Conservation (phyloP, 1,284 basidiomycete genomes). For the Chiua sp. region DNA sequence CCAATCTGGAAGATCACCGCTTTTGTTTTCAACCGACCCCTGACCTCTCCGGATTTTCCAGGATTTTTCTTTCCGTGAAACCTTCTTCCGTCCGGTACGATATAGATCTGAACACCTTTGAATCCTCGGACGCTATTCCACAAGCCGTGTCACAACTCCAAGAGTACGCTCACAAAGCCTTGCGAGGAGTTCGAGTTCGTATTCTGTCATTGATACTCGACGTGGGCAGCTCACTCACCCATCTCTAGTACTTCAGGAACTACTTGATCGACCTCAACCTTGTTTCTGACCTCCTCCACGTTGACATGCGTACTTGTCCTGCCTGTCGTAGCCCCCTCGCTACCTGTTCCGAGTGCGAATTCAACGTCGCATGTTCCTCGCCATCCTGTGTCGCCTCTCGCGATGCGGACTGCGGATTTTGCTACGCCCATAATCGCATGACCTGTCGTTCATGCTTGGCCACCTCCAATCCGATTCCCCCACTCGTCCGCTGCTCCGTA, state of each 20-base stretch:
- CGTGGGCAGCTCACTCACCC: neutral
- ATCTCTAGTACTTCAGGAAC: slow-evolving; percentile 22
- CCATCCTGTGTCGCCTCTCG: slow-evolving; percentile 1
- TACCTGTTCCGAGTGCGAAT: slow-evolving; percentile 22
- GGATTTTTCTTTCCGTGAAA: slow-evolving; percentile 16
- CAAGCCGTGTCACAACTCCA: slow-evolving; percentile 10
- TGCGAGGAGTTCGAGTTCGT: slow-evolving; percentile 15
- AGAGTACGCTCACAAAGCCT: slow-evolving; percentile 9
- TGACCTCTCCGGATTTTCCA: slow-evolving; percentile 23
- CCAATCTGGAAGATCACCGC: neutral
- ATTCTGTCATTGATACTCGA: neutral
- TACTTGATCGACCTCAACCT: too few species aligned
- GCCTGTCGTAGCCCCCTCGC: slow-evolving; percentile 9
- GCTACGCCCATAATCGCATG: slow-evolving; percentile 10
- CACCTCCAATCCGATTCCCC: slow-evolving; percentile 3
- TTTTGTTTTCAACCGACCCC: slow-evolving; percentile 26
- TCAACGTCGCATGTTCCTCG: slow-evolving; percentile 10
- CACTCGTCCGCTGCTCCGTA: slow-evolving; percentile 12
- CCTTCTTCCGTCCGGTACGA: slow-evolving; percentile 6
- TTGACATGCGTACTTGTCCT: slow-evolving; percentile 29
- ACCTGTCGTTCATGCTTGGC: slow-evolving; percentile 17
- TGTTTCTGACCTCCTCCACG: too few species aligned
- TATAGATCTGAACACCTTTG: slow-evolving; percentile 16
- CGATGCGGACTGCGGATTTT: slow-evolving; percentile 4
- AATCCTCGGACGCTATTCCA: neutral